Conservation (phyloP, 2,329 filamentous ascomycete species). For the Dactylellina haptotyla region DNA sequence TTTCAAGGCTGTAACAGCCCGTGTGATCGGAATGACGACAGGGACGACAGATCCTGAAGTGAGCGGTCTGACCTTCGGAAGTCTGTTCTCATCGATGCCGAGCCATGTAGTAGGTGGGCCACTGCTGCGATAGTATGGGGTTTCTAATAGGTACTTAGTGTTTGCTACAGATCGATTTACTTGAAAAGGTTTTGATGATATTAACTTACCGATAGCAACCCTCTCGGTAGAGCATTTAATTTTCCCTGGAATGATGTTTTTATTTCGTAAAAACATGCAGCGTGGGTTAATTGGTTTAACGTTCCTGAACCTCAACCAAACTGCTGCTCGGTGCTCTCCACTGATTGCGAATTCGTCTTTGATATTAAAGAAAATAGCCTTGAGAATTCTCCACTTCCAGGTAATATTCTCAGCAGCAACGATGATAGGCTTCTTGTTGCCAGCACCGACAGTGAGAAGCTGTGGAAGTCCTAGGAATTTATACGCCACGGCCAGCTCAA, state of each 20-base stretch:
- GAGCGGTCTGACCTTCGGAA: no score
- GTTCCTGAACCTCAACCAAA: constrained; percentile 23
- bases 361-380: neutral
- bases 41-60: no score
- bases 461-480: constrained; percentile 16
- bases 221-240: neutral
- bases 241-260: constrained; percentile 5
- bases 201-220: constrained; percentile 6
- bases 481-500: constrained; percentile 9
- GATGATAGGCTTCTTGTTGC: neutral
- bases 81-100: neutral
- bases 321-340: neutral
- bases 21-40: no score
- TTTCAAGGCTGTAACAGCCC: no score
- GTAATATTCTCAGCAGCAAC: neutral
- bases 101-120: neutral
- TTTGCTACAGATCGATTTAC: neutral
- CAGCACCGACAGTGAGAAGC: constrained; percentile 12
- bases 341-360: constrained; percentile 7
- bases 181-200: neutral
- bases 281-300: constrained; percentile 3
- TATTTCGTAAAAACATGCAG: neutral
- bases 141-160: neutral
- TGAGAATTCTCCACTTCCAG: neutral
- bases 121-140: neutral